Conservation (phyloP, 768 basidiomycete species). For the Leucocoprinus sp. region DNA sequence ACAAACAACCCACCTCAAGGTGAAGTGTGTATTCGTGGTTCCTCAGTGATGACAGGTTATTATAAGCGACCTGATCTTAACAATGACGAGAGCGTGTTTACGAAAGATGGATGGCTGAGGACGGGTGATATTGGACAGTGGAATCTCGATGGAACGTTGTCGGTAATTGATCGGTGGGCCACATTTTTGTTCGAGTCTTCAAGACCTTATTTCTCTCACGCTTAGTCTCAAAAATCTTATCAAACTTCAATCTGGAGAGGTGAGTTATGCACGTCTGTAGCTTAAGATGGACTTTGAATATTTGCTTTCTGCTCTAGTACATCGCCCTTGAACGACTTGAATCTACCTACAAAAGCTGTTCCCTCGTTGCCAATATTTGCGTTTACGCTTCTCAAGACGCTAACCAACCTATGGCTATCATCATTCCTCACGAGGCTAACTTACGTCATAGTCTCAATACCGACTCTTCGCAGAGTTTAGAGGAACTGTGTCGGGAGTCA, state of each 20-base stretch:
- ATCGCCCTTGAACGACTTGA: constrained; percentile 89
- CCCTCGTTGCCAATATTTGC: constrained; percentile 74
- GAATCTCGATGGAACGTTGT: constrained; percentile 87
- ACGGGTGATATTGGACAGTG: constrained; percentile 95
- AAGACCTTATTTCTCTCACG: neutral
- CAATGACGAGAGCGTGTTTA: constrained; percentile 73
- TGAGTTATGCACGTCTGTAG: constrained; percentile 18
- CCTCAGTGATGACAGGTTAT: constrained; percentile 81
- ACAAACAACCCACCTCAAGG: constrained; percentile 70
- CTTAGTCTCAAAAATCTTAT: constrained; percentile 79
- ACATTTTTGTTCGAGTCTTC: constrained; percentile 1
- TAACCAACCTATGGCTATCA: constrained; percentile 76
- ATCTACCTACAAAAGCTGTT: constrained; percentile 78
- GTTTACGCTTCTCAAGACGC: constrained; percentile 72
- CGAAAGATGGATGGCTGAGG: constrained; percentile 86
- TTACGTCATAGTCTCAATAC: constrained; percentile 52
- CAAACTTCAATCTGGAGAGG: constrained; percentile 78
- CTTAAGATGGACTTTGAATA: neutral
- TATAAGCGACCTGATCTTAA: constrained; percentile 91
- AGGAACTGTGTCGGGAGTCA: constrained; percentile 46
- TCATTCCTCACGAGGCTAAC: constrained; percentile 75
- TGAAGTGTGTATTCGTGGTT: constrained; percentile 84
- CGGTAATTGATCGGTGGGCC: constrained; percentile 76
- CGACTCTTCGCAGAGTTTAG: constrained; percentile 33
- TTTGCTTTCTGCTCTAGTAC: constrained; percentile 38